phyloP scores from a whole-genome alignment of 345 rosid species.

The Syzygium aqueum region DNA sequence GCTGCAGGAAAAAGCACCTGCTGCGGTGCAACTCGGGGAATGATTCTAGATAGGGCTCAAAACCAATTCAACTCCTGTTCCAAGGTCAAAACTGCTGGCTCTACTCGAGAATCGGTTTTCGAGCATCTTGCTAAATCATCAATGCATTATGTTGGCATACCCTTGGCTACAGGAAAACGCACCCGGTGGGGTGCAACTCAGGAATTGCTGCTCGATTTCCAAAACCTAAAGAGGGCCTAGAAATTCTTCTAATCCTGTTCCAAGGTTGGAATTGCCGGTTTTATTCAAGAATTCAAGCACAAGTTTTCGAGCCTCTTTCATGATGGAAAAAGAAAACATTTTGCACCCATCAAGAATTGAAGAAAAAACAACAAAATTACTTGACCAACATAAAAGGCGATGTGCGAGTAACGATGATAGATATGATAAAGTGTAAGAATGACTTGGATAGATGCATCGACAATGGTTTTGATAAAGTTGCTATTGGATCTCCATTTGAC shows the following conservation, averaged over 20 bases:
- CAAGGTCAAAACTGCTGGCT: no score
- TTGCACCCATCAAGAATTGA: neutral
- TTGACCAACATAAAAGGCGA: neutral
- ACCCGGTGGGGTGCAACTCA: no score
- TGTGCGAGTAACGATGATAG: no score
- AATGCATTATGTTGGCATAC: no score
- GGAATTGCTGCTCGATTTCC: no score
- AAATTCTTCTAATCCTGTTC: fast-evolving
- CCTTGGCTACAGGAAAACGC: no score
- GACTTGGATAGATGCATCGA: neutral
- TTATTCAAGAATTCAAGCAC: fast-evolving
- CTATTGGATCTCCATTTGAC: neutral
- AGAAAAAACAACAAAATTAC: neutral
- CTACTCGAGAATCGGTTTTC: no score
- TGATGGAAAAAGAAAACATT: neutral
- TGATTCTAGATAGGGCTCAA: no score
- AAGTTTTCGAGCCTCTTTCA: neutral
- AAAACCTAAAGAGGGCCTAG: fast-evolving
- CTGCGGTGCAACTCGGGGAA: neutral
- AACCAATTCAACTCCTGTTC: fast-evolving
- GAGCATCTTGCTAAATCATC: no score
- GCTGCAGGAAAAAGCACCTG: neutral
- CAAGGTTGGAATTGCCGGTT: neutral
- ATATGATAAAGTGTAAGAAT: neutral
- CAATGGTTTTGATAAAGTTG: neutral